Evolutionary conservation across 148 eudicot species (phyloP).

Genomic region (Vaccinium vitisidaea): DNA sequence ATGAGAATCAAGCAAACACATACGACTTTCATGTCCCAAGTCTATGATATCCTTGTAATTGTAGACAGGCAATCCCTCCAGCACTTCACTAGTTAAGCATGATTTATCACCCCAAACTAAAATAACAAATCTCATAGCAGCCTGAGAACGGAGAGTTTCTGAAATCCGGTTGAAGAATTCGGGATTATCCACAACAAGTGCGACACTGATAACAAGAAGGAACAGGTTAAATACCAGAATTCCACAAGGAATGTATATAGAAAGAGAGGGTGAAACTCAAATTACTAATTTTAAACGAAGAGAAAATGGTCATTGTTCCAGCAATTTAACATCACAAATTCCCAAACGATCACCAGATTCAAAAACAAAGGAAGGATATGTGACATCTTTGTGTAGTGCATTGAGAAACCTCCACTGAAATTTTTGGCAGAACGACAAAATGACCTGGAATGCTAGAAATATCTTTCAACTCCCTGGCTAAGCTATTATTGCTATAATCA

Average conservation of each 20-base stretch:
- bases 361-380: not conserved
- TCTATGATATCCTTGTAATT: constrained; percentile 65
- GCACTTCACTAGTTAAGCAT: constrained; percentile 33
- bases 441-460: not conserved
- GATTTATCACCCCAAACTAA: constrained; percentile 92
- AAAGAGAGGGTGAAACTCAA: not conserved
- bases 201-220: constrained; percentile 54
- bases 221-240: not conserved
- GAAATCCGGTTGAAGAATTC: constrained; percentile 60
- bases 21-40: constrained; percentile 70
- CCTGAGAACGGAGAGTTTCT: constrained; percentile 46
- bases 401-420: not conserved
- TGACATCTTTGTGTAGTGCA: not conserved
- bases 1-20: constrained; percentile 48
- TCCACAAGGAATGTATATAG: constrained; percentile 5
- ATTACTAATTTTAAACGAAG: not conserved
- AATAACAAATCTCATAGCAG: constrained; percentile 63
- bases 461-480: not conserved
- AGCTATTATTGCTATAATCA: not conserved
- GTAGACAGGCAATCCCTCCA: constrained; percentile 46
- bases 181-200: constrained; percentile 81
- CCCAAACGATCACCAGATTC: not conserved
- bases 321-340: constrained; percentile 5
- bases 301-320: not conserved
- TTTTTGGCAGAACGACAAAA: not conserved